These are phyloP conservation scores for Sphaerulina vaccinii DNA, from an alignment of 2,329 filamentous ascomycete species.

Conservation along the genomic window DNA sequence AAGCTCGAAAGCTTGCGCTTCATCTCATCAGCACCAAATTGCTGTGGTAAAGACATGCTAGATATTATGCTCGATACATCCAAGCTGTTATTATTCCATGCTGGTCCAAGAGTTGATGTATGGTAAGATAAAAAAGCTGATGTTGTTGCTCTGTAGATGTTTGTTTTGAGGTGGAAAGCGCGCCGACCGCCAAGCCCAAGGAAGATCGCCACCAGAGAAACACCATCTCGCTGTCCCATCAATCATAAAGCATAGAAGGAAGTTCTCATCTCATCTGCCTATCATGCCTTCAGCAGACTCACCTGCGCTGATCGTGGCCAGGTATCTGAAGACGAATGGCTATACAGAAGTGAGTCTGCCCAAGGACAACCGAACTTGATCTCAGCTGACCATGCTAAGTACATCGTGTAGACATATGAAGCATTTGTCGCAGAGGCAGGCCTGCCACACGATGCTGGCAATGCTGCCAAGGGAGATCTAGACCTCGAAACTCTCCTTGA, in stretches of 20 bases:
- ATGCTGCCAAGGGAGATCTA: slow-evolving; percentile 44
- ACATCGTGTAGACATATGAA: slow-evolving; percentile 49
- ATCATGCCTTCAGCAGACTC: slow-evolving; percentile 38
- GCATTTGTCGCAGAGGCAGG: slow-evolving; percentile 59
- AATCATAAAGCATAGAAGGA: neutral
- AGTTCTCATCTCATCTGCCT: neutral
- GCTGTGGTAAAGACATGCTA: slow-evolving; percentile 5
- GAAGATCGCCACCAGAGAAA: neutral
- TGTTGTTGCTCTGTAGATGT: neutral
- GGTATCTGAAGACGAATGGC: slow-evolving; percentile 40
- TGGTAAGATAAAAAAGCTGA: neutral
- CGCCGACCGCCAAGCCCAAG: slow-evolving; percentile 2
- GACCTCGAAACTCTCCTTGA: slow-evolving; percentile 61
- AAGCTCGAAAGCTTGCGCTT: slow-evolving; percentile 16
- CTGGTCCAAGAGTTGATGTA: neutral
- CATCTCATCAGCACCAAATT: neutral
- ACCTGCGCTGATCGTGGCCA: slow-evolving; percentile 38
- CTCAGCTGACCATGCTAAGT: slow-evolving; percentile 22
- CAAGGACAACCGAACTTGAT: neutral
- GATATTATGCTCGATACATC: slow-evolving; percentile 1
- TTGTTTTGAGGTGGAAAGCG: neutral
- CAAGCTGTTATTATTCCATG: slow-evolving; percentile 7
- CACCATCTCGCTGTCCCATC: neutral
- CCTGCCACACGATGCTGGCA: slow-evolving; percentile 52
- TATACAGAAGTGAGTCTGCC: slow-evolving; percentile 36